Percentiles rank a stretch among this genome's conserved stretches.
These are phyloP conservation scores for Fusarium phyllophilum DNA, from an alignment of 2,329 filamentous ascomycete species.

Conservation along the genomic window DNA sequence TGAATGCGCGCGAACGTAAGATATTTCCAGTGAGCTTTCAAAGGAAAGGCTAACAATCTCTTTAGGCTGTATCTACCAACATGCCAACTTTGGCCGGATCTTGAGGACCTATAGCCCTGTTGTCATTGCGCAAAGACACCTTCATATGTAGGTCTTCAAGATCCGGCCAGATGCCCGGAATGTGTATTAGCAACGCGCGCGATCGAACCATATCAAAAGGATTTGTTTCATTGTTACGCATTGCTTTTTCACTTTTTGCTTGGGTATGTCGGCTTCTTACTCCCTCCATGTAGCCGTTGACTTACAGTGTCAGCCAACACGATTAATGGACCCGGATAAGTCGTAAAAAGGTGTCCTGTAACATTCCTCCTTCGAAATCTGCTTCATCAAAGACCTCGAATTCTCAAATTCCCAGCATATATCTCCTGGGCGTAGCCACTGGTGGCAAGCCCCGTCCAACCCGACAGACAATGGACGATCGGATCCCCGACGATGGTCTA, in stretches of 20 bases:
- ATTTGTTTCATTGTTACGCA: neutral
- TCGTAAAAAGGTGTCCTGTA: constrained; percentile 21
- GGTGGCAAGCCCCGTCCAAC: neutral
- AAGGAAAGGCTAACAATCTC: neutral
- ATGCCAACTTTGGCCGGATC: neutral
- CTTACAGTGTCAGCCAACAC: neutral
- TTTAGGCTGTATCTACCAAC: neutral
- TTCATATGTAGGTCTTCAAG: neutral
- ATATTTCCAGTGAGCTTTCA: fast-evolving
- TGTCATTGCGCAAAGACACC: neutral
- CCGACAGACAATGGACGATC: neutral
- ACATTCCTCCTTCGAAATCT: neutral
- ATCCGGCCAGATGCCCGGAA: neutral
- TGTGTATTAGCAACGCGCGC: neutral
- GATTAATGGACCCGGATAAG: constrained; percentile 10
- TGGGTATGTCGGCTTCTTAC: neutral
- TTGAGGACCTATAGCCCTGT: neutral
- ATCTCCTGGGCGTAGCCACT: neutral
- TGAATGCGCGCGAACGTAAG: neutral
- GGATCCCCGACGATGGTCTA: neutral
- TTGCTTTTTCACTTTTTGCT: neutral
- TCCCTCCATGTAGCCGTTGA: fast-evolving
- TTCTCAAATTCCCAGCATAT: neutral
- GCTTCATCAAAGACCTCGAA: neutral
- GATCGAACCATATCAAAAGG: neutral